Conservation (phyloP, 1,284 basidiomycete genomes). For the Papiliotrema laurentii region DNA sequence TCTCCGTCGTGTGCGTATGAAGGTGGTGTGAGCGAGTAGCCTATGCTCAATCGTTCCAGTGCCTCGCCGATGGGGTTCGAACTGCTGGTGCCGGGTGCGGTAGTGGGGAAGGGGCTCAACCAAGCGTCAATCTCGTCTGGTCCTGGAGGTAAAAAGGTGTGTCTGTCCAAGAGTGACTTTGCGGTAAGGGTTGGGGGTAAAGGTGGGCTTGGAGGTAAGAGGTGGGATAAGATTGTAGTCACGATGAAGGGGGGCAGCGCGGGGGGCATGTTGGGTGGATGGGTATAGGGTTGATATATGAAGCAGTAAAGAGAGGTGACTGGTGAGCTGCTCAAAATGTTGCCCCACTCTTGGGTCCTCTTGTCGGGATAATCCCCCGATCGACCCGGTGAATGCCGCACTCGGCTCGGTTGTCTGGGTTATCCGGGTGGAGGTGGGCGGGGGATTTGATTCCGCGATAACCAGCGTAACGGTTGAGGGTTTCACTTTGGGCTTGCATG, state of each 20-base stretch:
- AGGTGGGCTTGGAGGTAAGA: slow-evolving; percentile 37
- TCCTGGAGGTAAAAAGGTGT: slow-evolving; percentile 38
- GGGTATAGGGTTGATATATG: too few species aligned
- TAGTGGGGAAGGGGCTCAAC: slow-evolving; percentile 30
- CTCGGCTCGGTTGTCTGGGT: too few species aligned
- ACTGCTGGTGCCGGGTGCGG: not conserved
- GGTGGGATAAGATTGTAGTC: slow-evolving; percentile 34
- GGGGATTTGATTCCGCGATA: too few species aligned
- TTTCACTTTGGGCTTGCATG: too few species aligned
- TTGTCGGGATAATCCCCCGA: too few species aligned
- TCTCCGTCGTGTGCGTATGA: slow-evolving; percentile 24
- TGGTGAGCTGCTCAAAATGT: too few species aligned
- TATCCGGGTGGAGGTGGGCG: too few species aligned
- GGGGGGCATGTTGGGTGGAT: slow-evolving; percentile 5
- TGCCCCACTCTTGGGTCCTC: too few species aligned
- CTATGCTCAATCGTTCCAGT: slow-evolving; percentile 8
- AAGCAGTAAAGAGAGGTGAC: too few species aligned
- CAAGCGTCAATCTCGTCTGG: slow-evolving; percentile 32
- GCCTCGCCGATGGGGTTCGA: slow-evolving; percentile 7
- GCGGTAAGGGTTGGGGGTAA: slow-evolving; percentile 32
- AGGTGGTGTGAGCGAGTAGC: slow-evolving; percentile 4
- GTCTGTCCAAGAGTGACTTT: slow-evolving; percentile 33
- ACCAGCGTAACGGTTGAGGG: too few species aligned
- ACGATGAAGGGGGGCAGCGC: slow-evolving; percentile 25
- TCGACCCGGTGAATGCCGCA: too few species aligned